Evolutionary conservation across 2,329 filamentous ascomycete genomes (phyloP).

Genomic region (Zalaria sp.): DNA sequence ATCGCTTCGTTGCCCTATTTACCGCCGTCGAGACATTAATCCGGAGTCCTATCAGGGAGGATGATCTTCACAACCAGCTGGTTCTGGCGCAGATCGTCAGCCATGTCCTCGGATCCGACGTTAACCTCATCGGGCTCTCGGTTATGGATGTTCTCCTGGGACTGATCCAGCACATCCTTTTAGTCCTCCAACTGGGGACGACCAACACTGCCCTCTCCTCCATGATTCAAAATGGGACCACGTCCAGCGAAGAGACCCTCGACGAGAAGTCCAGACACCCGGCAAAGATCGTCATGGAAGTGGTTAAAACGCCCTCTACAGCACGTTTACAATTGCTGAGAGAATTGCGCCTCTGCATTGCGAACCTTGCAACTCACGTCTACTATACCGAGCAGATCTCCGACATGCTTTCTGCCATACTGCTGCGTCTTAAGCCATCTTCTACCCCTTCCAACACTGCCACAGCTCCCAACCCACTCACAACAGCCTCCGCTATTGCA

Average conservation of each 20-base stretch:
- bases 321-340: conserved; percentile 49
- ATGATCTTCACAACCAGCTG: conserved; percentile 58
- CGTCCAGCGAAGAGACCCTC: not conserved
- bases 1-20: conserved; percentile 80
- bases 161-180: conserved; percentile 69
- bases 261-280: conserved; percentile 3
- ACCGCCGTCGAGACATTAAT: conserved; percentile 66
- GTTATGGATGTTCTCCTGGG: conserved; percentile 89
- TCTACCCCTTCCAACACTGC: conserved; percentile 8
- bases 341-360: conserved; percentile 68
- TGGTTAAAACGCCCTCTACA: conserved; percentile 34
- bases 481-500: conserved; percentile 34
- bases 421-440: conserved; percentile 62
- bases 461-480: conserved; percentile 19
- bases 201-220: not conserved
- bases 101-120: conserved; percentile 69
- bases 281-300: conserved; percentile 20
- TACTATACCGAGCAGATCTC: conserved; percentile 95
- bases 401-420: conserved; percentile 78
- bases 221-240: not conserved
- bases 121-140: conserved; percentile 89
- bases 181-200: conserved; percentile 51
- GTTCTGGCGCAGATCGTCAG: conserved; percentile 66
- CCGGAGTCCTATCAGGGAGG: conserved; percentile 52
- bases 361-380: conserved; percentile 82